phyloP scores from a whole-genome alignment of 1,284 basidiomycete species.

The Phellinidium pouzarii region DNA sequence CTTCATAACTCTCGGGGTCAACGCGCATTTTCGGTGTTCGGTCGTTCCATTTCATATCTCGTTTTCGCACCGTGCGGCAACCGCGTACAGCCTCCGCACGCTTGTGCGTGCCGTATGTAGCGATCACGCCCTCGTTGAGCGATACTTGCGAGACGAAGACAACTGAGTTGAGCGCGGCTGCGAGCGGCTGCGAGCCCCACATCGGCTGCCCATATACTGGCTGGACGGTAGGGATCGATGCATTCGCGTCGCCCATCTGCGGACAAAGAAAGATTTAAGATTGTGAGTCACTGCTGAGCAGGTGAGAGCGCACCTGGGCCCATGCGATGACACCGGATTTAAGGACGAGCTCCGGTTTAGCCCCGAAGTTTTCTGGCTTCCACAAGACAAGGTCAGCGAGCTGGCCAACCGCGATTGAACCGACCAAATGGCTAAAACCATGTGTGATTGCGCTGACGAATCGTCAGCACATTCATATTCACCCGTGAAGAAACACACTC shows the following conservation, averaged over 20 bases:
- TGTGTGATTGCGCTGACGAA: conserved; percentile 82
- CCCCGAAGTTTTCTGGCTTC: conserved; percentile 89
- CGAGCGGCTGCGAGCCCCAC: conserved; percentile 76
- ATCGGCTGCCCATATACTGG: conserved; percentile 82
- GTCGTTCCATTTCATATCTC: conserved; percentile 92
- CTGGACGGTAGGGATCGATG: conserved; percentile 89
- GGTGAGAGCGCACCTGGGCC: conserved; percentile 56
- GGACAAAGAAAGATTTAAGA: background rate
- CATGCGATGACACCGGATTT: conserved; percentile 93
- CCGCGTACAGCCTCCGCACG: conserved; percentile 67
- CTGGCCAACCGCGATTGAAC: conserved; percentile 76
- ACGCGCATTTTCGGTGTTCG: conserved; percentile 78
- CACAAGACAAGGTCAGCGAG: conserved; percentile 94
- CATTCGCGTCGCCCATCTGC: conserved; percentile 91
- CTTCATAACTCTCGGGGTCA: conserved; percentile 90
- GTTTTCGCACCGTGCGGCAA: conserved; percentile 76
- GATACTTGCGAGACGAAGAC: conserved; percentile 82
- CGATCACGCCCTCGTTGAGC: conserved; percentile 55
- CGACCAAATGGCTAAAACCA: conserved; percentile 85
- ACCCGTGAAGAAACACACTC: conserved; percentile 29
- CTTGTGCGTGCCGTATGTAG: conserved; percentile 72
- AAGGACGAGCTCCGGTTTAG: conserved; percentile 87
- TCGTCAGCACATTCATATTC: conserved; percentile 1
- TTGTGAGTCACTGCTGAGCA: background rate
- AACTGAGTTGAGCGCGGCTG: conserved; percentile 77